Evolutionary conservation across 208 protist species (phyloP).

Genomic region (Trypanosoma avium): DNA sequence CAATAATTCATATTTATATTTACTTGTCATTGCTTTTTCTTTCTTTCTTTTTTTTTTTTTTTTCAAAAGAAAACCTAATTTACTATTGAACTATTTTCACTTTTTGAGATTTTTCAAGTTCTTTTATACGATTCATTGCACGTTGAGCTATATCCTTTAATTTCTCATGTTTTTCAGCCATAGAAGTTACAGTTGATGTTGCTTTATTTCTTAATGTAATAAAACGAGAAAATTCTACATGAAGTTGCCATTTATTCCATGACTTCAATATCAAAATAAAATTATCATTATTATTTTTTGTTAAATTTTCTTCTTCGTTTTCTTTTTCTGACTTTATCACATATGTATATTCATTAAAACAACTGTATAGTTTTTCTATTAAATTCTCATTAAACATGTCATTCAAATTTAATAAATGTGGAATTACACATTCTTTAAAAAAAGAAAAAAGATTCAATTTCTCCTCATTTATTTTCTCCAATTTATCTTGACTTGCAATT

Average conservation of each 20-base stretch:
- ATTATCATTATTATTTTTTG: neutral
- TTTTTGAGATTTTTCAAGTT: conserved; percentile 18
- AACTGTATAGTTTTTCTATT: neutral
- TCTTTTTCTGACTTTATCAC: too few species aligned
- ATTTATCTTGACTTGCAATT: neutral
- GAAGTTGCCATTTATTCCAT: conserved; percentile 12
- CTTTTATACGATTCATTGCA: conserved; percentile 13
- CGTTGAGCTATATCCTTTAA: conserved; percentile 15
- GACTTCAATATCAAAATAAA: neutral
- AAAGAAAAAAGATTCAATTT: neutral
- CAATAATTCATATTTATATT: too few species aligned
- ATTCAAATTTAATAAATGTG: neutral
- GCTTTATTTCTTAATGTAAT: neutral
- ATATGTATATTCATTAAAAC: too few species aligned
- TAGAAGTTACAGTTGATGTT: neutral
- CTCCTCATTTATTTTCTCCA: neutral
- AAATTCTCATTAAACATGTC: neutral
- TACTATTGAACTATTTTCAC: too few species aligned
- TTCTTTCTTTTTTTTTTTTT: too few species aligned
- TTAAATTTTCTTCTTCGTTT: too few species aligned
- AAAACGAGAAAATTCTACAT: neutral
- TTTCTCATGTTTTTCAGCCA: conserved; percentile 17
- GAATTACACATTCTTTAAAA: neutral
- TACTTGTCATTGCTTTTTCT: too few species aligned
- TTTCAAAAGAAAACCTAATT: too few species aligned